Evolutionary conservation across 2,329 filamentous ascomycete genomes (phyloP).

Genomic region (Apiospora aurea): DNA sequence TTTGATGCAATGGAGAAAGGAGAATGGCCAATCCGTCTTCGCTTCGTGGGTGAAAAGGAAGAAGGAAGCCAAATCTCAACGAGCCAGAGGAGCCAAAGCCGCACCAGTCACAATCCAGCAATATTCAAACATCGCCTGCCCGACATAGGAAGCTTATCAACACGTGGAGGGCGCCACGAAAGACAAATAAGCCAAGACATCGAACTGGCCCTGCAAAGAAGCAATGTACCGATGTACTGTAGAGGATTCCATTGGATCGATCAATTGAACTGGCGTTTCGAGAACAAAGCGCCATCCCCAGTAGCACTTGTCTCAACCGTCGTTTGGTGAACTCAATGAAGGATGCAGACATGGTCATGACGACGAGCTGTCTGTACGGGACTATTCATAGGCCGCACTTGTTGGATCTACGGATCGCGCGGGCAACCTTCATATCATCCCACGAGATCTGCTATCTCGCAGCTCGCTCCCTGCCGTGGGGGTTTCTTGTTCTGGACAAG

Average conservation of each 20-base stretch:
- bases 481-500: conserved; percentile 7
- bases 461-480: conserved; percentile 10
- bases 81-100: conserved; percentile 15
- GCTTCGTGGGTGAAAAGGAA: neutral
- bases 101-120: conserved; percentile 15
- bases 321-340: neutral
- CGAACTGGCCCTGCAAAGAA: neutral
- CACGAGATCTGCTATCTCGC: conserved; percentile 14
- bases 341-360: neutral
- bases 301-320: neutral
- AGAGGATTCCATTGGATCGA: neutral
- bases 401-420: neutral
- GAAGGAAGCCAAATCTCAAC: neutral
- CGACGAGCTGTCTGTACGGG: neutral
- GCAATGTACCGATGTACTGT: neutral
- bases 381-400: neutral
- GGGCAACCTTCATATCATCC: conserved; percentile 12
- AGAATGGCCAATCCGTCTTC: neutral
- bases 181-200: neutral
- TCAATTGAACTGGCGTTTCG: neutral
- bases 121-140: neutral
- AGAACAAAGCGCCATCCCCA: neutral
- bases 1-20: neutral
- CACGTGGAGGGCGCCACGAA: conserved; percentile 17
- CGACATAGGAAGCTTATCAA: conserved; percentile 22